These are phyloP conservation scores for Wickerhamomyces pijperi DNA, from an alignment of 805 yeast species.

Conservation along the genomic window DNA sequence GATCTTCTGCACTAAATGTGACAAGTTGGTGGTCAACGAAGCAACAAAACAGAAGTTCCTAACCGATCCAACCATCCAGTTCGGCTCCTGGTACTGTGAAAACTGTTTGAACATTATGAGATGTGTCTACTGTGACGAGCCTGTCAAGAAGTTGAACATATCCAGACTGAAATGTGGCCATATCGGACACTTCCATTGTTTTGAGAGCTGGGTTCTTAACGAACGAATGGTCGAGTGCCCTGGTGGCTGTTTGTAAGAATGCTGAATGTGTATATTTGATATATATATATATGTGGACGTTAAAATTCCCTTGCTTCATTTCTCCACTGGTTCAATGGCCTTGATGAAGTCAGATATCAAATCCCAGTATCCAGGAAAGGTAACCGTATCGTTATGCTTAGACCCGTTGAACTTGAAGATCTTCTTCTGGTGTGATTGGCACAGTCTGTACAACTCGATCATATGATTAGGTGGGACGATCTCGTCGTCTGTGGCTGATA, in stretches of 20 bases:
- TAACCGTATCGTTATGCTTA: conserved; percentile 75
- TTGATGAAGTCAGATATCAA: conserved; percentile 44
- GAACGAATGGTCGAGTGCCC: conserved; percentile 68
- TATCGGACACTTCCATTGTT: conserved; percentile 73
- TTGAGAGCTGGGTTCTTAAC: conserved; percentile 64
- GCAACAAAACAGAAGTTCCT: conserved; percentile 29
- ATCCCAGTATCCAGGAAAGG: conserved; percentile 72
- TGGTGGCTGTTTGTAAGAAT: conserved; percentile 36
- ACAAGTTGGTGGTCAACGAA: conserved; percentile 49
- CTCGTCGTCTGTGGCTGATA: conserved; percentile 74
- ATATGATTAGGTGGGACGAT: conserved; percentile 86
- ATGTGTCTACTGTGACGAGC: conserved; percentile 69
- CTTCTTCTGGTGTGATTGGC: conserved; percentile 39
- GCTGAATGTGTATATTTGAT: too few relatives aligned
- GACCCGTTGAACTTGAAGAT: conserved; percentile 47
- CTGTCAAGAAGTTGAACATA: conserved; percentile 61
- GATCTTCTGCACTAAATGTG: conserved; percentile 53
- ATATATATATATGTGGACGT: too few relatives aligned
- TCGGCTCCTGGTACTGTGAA: conserved; percentile 83
- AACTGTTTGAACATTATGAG: conserved; percentile 37
- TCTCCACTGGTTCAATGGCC: conserved; percentile 11
- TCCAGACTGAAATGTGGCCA: conserved; percentile 70
- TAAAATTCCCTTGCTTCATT: too few relatives aligned
- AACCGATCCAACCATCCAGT: conserved; percentile 23
- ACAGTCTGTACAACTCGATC: conserved; percentile 41